Evolutionary conservation across 768 basidiomycete genomes (phyloP).

Genomic region (Mycena venus): DNA sequence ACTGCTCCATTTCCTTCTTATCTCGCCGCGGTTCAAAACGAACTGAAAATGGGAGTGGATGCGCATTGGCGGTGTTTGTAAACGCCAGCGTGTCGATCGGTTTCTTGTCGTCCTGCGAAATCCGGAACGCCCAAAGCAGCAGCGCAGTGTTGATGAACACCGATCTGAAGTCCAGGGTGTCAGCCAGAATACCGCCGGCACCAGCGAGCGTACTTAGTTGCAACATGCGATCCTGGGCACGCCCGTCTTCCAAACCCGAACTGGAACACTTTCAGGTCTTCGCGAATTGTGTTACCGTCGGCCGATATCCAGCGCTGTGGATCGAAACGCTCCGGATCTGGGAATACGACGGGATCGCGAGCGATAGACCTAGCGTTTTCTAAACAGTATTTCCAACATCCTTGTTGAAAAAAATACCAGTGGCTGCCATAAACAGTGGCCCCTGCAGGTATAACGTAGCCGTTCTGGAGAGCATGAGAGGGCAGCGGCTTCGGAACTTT

Average conservation of each 20-base stretch:
- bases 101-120: slow-evolving; percentile 61
- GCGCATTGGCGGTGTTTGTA: slow-evolving; percentile 73
- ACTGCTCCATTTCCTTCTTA: slow-evolving; percentile 50
- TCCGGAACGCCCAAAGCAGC: slow-evolving; percentile 74
- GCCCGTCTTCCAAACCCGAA: slow-evolving; percentile 72
- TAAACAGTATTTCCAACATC: background rate
- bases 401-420: slow-evolving; percentile 53
- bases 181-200: background rate
- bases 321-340: slow-evolving; percentile 70
- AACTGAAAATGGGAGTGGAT: slow-evolving; percentile 73
- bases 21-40: slow-evolving; percentile 64
- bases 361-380: slow-evolving; percentile 60
- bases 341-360: slow-evolving; percentile 69
- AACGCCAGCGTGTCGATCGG: slow-evolving; percentile 76
- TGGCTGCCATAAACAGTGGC: slow-evolving; percentile 72
- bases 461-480: slow-evolving; percentile 45
- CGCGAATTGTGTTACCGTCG: slow-evolving; percentile 56
- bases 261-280: slow-evolving; percentile 65
- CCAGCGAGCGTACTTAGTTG: slow-evolving; percentile 50
- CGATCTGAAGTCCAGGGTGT: slow-evolving; percentile 53
- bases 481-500: background rate
- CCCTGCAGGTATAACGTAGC: slow-evolving; percentile 68
- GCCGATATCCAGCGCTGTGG: slow-evolving; percentile 69
- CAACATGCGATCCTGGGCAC: slow-evolving; percentile 77
- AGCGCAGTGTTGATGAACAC: slow-evolving; percentile 76